Evolutionary conservation across 176 grass and related monocot species (phyloP), one percentile per base, ranked within the genome.

Genomic region (Thinopyrum elongatum): DNA sequence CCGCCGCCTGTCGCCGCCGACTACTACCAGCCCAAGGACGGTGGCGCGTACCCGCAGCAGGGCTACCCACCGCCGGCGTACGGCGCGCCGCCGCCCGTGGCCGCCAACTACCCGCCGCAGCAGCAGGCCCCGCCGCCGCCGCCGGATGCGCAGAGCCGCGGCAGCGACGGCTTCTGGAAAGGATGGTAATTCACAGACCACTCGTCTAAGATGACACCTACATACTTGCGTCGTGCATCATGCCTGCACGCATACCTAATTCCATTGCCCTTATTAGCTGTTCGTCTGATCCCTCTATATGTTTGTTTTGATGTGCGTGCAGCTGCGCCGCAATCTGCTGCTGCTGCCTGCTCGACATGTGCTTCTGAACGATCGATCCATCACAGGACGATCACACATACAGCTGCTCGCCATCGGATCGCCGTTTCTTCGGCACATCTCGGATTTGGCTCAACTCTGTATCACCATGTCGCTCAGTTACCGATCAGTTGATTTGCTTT

Each of bases 311-410:
- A 5, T 49, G 31, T 33, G 53, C 59, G 64, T 68, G 83, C 93
- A 95, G 93, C 21, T 87, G 89, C 53, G 93, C 93, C 15, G 93
- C 59, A 2, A 36, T 95, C 25, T 95, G 90, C 77, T 95, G 93
- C 86, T 92, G 93, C 83, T 95, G 90, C 84, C 34, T 95, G 13
- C 86, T 95, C 11, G 93, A 95, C 76, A 86, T 78, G 88, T 95
- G 93, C 88, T 88, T 90, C 90, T 95, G 61, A n/a, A n/a, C n/a
- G n/a, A n/a, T n/a, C n/a, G n/a, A 69, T 63, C 15, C 19, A 2
- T 25, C 0, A 26, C 2, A 71, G 61, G 34, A 77, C 44, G 70
- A 77, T 62, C 39, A 47, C 25, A 19, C 25, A 12, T 23, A 1
- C 3, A 35, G 10, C 57, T 67, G 39, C 7, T 27, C 25, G 53